Evolutionary conservation across 2,329 filamentous ascomycete genomes (phyloP), one percentile per base, ranked within the genome.

Genomic region (Alternaria ventricosa): DNA sequence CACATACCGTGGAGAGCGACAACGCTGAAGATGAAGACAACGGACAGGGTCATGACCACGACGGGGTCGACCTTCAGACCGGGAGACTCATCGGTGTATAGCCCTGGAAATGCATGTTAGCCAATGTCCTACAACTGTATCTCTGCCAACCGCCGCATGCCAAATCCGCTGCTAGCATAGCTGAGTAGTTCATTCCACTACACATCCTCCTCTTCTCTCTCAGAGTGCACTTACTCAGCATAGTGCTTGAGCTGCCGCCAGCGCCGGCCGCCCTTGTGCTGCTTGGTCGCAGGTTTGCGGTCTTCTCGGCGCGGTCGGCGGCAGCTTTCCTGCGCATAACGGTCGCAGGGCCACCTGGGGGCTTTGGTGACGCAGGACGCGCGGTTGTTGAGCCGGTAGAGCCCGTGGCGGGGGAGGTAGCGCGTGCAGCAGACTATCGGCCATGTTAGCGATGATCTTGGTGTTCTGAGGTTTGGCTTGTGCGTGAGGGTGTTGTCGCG

Each of bases 1-100:
- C 25, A 41, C 93, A 75, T 89, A 98, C 96, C 94, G 85, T 99
- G 96, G 79, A 99, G 87, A 73, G 94, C 94, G 78, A 99, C 96
- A 79, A 99, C 96, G 78, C 92, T 96, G 86, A 99, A 97, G 83
- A 99, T 99, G 84, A 99, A 99, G 67, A 97, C 96, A 75, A 99
- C 89, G 78, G 93, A 97, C 74, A 99, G 87, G 72, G 97, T 96
- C 78, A 99, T 88, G 69, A 99, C 95, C 71, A 99, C 94, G 64
- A 99, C 96, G 22, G 96, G 96, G 82, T 99, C 96, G 70, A 99
- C 96, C 86, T 97, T 97, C 76, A 99, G 86, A 67, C 96, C 96
- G 63, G 96, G 96, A 70, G 93, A 97, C 86, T 99, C 96, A 80
- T 99, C 96, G 62, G 96, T 99, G 89, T 99, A 99, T 47, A 99